Conservation (phyloP, 768 basidiomycete species). For the Podaxis sp. region DNA sequence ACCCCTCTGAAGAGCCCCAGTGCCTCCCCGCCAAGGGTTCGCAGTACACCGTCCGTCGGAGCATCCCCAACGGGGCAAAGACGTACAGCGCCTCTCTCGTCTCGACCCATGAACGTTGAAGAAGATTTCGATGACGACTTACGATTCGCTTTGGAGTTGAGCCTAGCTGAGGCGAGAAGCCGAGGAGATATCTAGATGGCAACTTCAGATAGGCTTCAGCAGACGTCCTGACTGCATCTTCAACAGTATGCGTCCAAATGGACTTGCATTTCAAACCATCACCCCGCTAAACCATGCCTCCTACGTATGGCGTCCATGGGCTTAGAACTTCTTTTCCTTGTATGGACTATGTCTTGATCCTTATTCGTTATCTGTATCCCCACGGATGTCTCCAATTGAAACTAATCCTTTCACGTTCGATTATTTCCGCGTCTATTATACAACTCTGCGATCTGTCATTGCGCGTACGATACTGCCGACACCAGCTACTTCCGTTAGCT, state of each 20-base stretch:
- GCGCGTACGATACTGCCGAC: constrained; percentile 92
- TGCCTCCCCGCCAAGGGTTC: neutral
- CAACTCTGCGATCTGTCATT: constrained; percentile 60
- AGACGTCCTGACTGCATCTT: neutral
- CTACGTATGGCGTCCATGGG: neutral
- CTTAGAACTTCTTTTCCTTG: neutral
- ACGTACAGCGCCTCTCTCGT: neutral
- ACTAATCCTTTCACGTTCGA: neutral
- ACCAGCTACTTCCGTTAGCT: constrained; percentile 94
- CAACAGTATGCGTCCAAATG: constrained; percentile 6
- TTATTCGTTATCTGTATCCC: no score
- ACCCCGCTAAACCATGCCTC: neutral
- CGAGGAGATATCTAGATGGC: constrained; percentile 24
- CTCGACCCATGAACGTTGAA: neutral
- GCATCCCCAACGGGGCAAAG: constrained; percentile 8
- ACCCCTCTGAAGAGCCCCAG: constrained; percentile 32
- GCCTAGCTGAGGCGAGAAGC: constrained; percentile 64
- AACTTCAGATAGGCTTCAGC: neutral
- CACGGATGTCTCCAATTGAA: neutral
- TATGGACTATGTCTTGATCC: neutral
- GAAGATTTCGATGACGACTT: constrained; percentile 65
- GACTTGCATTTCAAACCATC: neutral
- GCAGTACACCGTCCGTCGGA: neutral
- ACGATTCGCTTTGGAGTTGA: constrained; percentile 64
- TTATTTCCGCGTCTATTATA: constrained; percentile 28